Evolutionary conservation across 495 filamentous ascomycete genomes (phyloP).

Genomic region (Penicillium flavigenum): DNA sequence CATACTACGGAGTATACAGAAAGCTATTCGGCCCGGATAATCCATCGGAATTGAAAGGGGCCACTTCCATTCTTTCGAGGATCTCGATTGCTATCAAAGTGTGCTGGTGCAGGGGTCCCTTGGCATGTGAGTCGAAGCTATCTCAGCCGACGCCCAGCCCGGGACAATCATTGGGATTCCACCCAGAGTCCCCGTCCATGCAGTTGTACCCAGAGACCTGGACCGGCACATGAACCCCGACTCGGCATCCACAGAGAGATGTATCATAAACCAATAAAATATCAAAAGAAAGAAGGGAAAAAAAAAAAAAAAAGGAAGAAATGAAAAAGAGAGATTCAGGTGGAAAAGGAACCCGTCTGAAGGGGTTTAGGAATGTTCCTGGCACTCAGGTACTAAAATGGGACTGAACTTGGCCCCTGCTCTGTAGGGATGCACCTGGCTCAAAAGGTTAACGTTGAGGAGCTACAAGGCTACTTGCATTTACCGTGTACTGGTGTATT

Average conservation of each 20-base stretch:
- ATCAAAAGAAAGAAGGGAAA: not conserved
- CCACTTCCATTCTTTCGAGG: slow-evolving; percentile 5
- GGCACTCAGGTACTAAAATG: slow-evolving; percentile 10
- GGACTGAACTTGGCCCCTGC: slow-evolving; percentile 13
- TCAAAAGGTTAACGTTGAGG: slow-evolving; percentile 16
- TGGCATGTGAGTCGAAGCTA: slow-evolving; percentile 27
- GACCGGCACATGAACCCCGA: slow-evolving; percentile 5
- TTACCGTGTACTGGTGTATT: not conserved
- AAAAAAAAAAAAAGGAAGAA: not conserved
- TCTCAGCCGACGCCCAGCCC: slow-evolving; percentile 24
- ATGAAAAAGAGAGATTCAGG: not conserved
- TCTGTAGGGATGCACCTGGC: slow-evolving; percentile 14
- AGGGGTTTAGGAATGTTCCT: slow-evolving; percentile 7
- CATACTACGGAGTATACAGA: not conserved
- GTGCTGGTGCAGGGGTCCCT: slow-evolving; percentile 23
- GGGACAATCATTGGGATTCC: slow-evolving; percentile 26
- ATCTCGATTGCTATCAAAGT: not conserved
- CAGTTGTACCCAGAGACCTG: slow-evolving; percentile 4
- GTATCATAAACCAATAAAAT: not conserved
- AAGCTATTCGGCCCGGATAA: not conserved
- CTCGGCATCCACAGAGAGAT: slow-evolving; percentile 2
- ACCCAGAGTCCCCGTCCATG: slow-evolving; percentile 11
- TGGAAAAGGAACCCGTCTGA: slow-evolving; percentile 7
- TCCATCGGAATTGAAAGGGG: slow-evolving; percentile 3
- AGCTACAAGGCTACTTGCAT: slow-evolving; percentile 5